Base-by-base conservation (phyloP, 2,329 filamentous ascomycete species). In the Neoarthrinium moseri region DNA sequence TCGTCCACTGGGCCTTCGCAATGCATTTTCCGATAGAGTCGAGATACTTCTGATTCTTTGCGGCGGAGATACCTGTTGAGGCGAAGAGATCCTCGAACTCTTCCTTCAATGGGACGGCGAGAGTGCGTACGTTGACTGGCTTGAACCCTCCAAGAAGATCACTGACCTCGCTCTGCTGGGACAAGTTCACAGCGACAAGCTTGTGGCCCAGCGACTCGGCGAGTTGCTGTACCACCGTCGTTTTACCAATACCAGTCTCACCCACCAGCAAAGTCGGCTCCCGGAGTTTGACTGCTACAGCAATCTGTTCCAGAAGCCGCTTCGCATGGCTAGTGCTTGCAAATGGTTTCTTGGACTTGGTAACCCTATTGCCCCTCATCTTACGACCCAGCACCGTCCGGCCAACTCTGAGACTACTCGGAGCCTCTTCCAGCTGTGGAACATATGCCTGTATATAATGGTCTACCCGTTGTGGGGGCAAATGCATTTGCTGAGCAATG, bases 171-270 rank as follows among this genome's bases (percentile, higher is more conserved):
- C 91, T 97, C 64, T 99, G 95, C 63, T 99, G 95, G 0, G 94
- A 99, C 62, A 99, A 67, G 61, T 99, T 99, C 61, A 99, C 91
- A 3, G 91, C 89, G 0, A 91, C 87, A 11, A 99, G 78, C 57
- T 89, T 95, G 61, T 91, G 87, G 2, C 91, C 89, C 22, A 96
- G 77, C 4, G 86, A 80, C 47, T 87, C 84, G 0, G 94, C 91
- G 46, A 99, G 74, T 61, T 96, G 91, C 64, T 99, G 94, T 12
- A 99, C 86, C 21, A 94, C 88, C 0, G 94, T 96, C 0, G 94
- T 99, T 69, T 99, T 99, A 58, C 94, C 94, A 41, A 96, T 96
- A 72, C 94, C 94, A 6, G 94, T 99, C 71, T 99, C 94, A 61
- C 94, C 94, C n/a, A 99, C 94, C 22, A 99, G 81, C 15, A 99